Conservation (phyloP, 2,329 filamentous ascomycete genomes). For the Calycina marina region DNA sequence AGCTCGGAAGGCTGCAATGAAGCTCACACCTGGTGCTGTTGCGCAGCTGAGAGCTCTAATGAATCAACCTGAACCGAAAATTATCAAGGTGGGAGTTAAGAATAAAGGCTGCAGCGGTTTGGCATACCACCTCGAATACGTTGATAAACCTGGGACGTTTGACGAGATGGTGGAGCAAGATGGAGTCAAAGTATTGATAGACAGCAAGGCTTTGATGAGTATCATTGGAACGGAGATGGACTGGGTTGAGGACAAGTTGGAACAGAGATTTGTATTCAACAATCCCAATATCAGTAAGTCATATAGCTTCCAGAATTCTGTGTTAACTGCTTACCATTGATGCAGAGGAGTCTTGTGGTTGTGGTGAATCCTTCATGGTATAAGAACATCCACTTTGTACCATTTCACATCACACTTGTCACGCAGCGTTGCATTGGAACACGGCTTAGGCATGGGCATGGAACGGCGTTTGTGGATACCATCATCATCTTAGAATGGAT, state of each 20-base stretch:
- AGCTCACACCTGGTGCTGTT: constrained; percentile 66
- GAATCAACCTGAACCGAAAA: constrained; percentile 74
- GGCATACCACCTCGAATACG: constrained; percentile 87
- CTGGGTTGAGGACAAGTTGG: constrained; percentile 92
- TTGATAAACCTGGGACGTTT: constrained; percentile 76
- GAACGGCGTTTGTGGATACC: constrained; percentile 18
- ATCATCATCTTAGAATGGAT: constrained; percentile 6
- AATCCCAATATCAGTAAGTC: constrained; percentile 97
- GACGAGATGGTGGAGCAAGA: constrained; percentile 93
- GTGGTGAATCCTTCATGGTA: constrained; percentile 92
- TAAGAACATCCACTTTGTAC: constrained; percentile 19
- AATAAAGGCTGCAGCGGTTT: constrained; percentile 90
- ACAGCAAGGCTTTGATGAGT: constrained; percentile 93
- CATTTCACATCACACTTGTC: constrained; percentile 5
- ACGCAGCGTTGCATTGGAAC: constrained; percentile 17
- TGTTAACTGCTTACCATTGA: constrained; percentile 1
- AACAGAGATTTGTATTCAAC: constrained; percentile 80
- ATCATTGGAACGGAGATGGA: constrained; percentile 99
- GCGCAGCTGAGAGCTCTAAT: constrained; percentile 64
- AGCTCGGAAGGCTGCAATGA: constrained; percentile 83
- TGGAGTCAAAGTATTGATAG: constrained; percentile 87
- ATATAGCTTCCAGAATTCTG: not conserved
- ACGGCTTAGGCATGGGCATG: no score
- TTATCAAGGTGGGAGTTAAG: constrained; percentile 87
- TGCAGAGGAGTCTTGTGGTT: constrained; percentile 86